Evolutionary conservation across 2,329 filamentous ascomycete species (phyloP).

Genomic region (Hirsutella thompsonii): DNA sequence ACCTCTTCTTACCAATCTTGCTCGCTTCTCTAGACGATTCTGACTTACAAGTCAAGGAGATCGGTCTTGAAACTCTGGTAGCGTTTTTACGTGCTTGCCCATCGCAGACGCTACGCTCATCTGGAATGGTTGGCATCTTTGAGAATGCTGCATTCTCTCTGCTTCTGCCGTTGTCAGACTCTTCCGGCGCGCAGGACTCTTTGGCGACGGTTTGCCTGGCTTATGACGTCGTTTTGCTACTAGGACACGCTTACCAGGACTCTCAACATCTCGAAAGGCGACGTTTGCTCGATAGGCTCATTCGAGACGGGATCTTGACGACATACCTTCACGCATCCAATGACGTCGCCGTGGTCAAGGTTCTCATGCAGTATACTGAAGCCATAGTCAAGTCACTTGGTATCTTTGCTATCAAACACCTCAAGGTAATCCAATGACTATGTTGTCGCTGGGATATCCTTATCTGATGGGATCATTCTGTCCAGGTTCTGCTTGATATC

Average conservation of each 20-base stretch:
- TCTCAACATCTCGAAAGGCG: slow-evolving; percentile 13
- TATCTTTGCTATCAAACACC: slow-evolving; percentile 51
- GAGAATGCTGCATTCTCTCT: slow-evolving; percentile 57
- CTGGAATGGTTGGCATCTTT: slow-evolving; percentile 56
- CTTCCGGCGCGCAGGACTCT: slow-evolving; percentile 65
- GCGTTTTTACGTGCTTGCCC: slow-evolving; percentile 43
- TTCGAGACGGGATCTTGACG: slow-evolving; percentile 42
- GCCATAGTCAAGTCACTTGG: slow-evolving; percentile 42
- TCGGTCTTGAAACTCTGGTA: slow-evolving; percentile 41
- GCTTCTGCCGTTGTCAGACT: slow-evolving; percentile 61
- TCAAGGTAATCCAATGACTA: slow-evolving; percentile 36
- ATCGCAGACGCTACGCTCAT: slow-evolving; percentile 38
- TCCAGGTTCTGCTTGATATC: slow-evolving; percentile 52
- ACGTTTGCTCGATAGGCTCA: slow-evolving; percentile 36
- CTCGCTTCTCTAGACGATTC: slow-evolving; percentile 56
- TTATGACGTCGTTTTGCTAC: slow-evolving; percentile 51
- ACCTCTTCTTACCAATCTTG: slow-evolving; percentile 55
- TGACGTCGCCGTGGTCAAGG: slow-evolving; percentile 40
- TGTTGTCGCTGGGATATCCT: neutral
- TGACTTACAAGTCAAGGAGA: slow-evolving; percentile 35
- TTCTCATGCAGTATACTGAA: slow-evolving; percentile 38
- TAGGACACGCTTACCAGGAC: slow-evolving; percentile 26
- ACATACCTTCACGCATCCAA: slow-evolving; percentile 46
- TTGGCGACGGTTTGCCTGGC: slow-evolving; percentile 48
- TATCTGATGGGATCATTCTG: slow-evolving; percentile 4